Conservation (phyloP, 2,329 filamentous ascomycete genomes). For the Helotiales sp. region DNA sequence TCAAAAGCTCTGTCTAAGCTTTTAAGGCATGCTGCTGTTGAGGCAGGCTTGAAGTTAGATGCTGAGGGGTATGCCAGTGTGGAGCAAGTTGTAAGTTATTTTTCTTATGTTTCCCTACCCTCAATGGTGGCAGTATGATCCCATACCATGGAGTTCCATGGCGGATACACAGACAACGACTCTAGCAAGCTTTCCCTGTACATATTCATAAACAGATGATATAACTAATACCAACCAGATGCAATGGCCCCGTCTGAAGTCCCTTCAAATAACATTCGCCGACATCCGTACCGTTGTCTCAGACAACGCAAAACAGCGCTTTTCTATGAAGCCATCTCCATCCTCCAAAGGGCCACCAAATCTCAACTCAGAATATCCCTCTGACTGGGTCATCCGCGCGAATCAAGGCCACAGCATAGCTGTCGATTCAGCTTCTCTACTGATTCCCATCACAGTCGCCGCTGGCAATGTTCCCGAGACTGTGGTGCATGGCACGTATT, state of each 20-base stretch:
- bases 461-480: slow-evolving; percentile 62
- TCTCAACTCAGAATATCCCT: slow-evolving; percentile 53
- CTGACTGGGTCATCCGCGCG: slow-evolving; percentile 85
- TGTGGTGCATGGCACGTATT: slow-evolving; percentile 89
- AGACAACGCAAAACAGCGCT: slow-evolving; percentile 89
- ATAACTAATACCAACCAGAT: slow-evolving; percentile 33
- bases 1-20: slow-evolving; percentile 44
- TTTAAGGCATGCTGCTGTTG: slow-evolving; percentile 46
- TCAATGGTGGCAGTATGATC: too few species aligned
- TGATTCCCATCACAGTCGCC: slow-evolving; percentile 68
- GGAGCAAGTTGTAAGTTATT: slow-evolving; percentile 60
- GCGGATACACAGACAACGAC: too few species aligned
- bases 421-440: slow-evolving; percentile 70
- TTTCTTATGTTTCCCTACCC: background rate
- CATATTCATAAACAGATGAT: background rate
- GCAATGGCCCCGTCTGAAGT: slow-evolving; percentile 56
- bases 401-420: slow-evolving; percentile 93
- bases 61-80: slow-evolving; percentile 63
- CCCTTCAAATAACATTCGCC: slow-evolving; percentile 72
- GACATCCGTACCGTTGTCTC: slow-evolving; percentile 74
- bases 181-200: too few species aligned
- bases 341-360: slow-evolving; percentile 30
- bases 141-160: too few species aligned
- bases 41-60: slow-evolving; percentile 62
- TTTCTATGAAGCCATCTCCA: slow-evolving; percentile 69